Evolutionary conservation across 176 grass and related monocot species (phyloP), one percentile per base, ranked within the genome.

Genomic region (Bromus sterilis): DNA sequence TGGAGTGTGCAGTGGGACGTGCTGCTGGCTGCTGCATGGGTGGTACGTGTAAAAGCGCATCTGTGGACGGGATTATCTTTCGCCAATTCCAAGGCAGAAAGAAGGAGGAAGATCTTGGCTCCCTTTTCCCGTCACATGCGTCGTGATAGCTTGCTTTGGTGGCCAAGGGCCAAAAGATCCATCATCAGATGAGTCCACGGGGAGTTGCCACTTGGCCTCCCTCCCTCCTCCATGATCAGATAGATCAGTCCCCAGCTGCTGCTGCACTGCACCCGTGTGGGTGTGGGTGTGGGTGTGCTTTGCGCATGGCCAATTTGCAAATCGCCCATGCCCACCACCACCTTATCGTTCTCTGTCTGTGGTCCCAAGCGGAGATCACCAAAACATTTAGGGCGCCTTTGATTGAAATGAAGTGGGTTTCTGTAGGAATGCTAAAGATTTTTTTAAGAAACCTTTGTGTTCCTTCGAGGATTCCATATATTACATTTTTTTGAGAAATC

Each of bases 281-380:
- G 12, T 13, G 46, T 51, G 43, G 16, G 28, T 16, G 9, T 24
- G 3, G 15, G 58, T 31, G 58, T 20, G 60, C 29, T 41, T 37
- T 21, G 48, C 34, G 59, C 58, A n/a, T 66, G 18, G 34, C 64
- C 64, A 67, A 37, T 13, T 67, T 67, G 64, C 34, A n/a, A n/a
- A n/a, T 9, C 37, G 37, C 37, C 64, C 64, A 67, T 67, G 34
- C 18, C 64, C 64, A 67, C 79, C 79, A 59, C 25, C 79, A 71
- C 31, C 66, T 78, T 78, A 70, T 60, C 63, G 51, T 34, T 84
- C 66, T 78, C 36, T 78, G 49, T 78, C 74, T 12, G 36, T 77
- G 63, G 82, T 84, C 82, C 82, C 20, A 21, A 20, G 0, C 7
- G 2, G 6, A 1, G 59, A 31, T 66, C 63, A 34, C 63, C 64